Evolutionary conservation across 2,329 filamentous ascomycete genomes (phyloP).

Genomic region (Fusarium xyrophilum): DNA sequence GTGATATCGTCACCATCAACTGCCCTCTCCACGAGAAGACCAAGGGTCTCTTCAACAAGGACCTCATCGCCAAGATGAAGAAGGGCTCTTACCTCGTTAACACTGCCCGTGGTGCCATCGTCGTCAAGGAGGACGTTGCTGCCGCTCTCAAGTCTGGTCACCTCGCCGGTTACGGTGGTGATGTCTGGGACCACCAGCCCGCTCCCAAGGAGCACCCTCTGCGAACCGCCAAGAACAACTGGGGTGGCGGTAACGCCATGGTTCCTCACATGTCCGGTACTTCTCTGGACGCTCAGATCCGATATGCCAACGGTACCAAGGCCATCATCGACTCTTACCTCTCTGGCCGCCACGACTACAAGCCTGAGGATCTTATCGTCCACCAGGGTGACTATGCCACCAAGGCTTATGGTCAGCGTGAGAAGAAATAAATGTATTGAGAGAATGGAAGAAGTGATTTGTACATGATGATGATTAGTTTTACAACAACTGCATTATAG

Average conservation of each 20-base stretch:
- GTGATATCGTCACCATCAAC: slow-evolving; percentile 99
- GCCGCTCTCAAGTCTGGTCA: slow-evolving; percentile 91
- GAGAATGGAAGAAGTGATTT: slow-evolving; percentile 29
- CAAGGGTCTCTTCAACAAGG: slow-evolving; percentile 96
- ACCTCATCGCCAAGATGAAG: slow-evolving; percentile 99
- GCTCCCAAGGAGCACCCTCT: slow-evolving; percentile 92
- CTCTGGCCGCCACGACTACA: slow-evolving; percentile 85
- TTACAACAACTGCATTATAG: slow-evolving; percentile 31
- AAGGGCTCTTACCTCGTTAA: slow-evolving; percentile 96
- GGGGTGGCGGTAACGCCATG: slow-evolving; percentile 97
- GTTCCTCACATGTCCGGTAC: slow-evolving; percentile 99
- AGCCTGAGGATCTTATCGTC: slow-evolving; percentile 88
- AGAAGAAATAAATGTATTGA: slow-evolving; percentile 47
- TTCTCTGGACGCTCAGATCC: slow-evolving; percentile 95
- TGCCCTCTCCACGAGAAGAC: slow-evolving; percentile 99
- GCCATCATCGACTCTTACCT: slow-evolving; percentile 91
- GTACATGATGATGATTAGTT: slow-evolving; percentile 36
- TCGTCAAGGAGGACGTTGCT: slow-evolving; percentile 98
- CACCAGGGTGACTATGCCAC: slow-evolving; percentile 91
- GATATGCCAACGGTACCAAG: slow-evolving; percentile 89
- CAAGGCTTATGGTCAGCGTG: slow-evolving; percentile 85
- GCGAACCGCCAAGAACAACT: slow-evolving; percentile 91
- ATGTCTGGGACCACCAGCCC: slow-evolving; percentile 98
- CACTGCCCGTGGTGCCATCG: slow-evolving; percentile 97
- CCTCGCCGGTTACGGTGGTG: slow-evolving; percentile 85